Percentiles rank a stretch among this genome's conserved stretches.
Conservation (phyloP, 352 stramenopile genomes). For the Pythium insidiosum region DNA sequence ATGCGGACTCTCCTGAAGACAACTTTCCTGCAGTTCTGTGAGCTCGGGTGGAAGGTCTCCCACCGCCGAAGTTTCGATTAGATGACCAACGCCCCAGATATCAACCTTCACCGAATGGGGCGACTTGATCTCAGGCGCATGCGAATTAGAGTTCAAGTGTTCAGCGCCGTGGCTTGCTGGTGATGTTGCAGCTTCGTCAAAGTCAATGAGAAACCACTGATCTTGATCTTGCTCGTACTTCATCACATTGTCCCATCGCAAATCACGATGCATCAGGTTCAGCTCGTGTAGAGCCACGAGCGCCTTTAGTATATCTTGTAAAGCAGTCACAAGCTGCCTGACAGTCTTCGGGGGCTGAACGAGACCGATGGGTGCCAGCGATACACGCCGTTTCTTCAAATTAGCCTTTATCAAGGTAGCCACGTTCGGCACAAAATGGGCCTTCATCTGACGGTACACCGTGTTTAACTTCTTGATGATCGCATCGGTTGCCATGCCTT, state of each 20-base stretch:
- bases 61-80: conserved; percentile 3
- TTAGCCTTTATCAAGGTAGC: conserved; percentile 1
- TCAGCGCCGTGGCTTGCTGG: conserved; percentile 5
- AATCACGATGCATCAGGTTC: conserved; percentile 9
- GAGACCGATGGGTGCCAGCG: too few relatives aligned
- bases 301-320: conserved; percentile 10
- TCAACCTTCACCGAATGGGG: conserved; percentile 10
- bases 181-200: conserved; percentile 9
- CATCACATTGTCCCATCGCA: conserved; percentile 19
- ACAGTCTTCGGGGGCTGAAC: background rate
- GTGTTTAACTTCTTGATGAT: conserved; percentile 1
- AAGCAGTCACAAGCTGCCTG: conserved; percentile 8
- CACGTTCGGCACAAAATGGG: conserved; percentile 6
- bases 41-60: background rate
- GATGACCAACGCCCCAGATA: conserved; percentile 13
- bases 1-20: conserved; percentile 3
- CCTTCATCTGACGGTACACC: conserved; percentile 5
- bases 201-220: conserved; percentile 18
- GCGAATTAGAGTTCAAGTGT: conserved; percentile 9
- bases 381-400: conserved; percentile 7
- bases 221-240: conserved; percentile 15
- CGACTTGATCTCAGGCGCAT: conserved; percentile 9
- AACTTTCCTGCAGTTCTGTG: conserved; percentile 1
- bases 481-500: background rate
- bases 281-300: conserved; percentile 6